These are phyloP conservation scores for Metschnikowia gruessii DNA, from an alignment of 805 yeast species.

Conservation along the genomic window DNA sequence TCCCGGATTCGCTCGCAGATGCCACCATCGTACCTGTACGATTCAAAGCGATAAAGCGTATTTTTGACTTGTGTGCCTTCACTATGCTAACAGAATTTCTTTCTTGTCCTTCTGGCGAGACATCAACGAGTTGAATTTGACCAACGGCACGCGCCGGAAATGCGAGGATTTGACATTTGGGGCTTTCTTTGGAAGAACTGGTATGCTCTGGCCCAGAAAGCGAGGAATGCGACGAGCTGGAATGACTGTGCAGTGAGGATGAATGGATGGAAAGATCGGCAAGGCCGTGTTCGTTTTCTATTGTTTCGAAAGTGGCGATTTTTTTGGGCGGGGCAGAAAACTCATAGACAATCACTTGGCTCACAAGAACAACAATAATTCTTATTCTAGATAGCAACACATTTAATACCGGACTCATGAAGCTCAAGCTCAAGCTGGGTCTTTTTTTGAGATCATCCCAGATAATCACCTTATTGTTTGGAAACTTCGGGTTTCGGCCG, in stretches of 20 bases:
- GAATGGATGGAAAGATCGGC: slow-evolving; percentile 51
- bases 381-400: slow-evolving; percentile 73
- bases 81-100: slow-evolving; percentile 63
- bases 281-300: slow-evolving; percentile 58
- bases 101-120: slow-evolving; percentile 62
- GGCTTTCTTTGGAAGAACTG: slow-evolving; percentile 13
- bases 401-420: slow-evolving; percentile 69
- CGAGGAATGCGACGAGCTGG: slow-evolving; percentile 12
- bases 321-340: slow-evolving; percentile 77
- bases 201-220: slow-evolving; percentile 8
- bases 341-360: slow-evolving; percentile 70
- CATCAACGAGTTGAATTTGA: slow-evolving; percentile 76
- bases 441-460: slow-evolving; percentile 90
- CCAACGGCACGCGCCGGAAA: slow-evolving; percentile 77
- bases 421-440: slow-evolving; percentile 70
- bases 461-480: slow-evolving; percentile 74
- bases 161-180: slow-evolving; percentile 54
- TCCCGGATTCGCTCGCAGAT: slow-evolving; percentile 79
- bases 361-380: slow-evolving; percentile 67
- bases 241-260: slow-evolving; percentile 4
- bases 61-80: slow-evolving; percentile 69
- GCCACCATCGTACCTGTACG: slow-evolving; percentile 68
- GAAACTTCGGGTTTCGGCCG: slow-evolving; percentile 73
- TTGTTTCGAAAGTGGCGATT: slow-evolving; percentile 63
- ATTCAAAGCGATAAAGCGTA: slow-evolving; percentile 62